These are phyloP conservation scores for Thielaviopsis punctulata DNA, from an alignment of 2,329 filamentous ascomycete species.

Conservation along the genomic window DNA sequence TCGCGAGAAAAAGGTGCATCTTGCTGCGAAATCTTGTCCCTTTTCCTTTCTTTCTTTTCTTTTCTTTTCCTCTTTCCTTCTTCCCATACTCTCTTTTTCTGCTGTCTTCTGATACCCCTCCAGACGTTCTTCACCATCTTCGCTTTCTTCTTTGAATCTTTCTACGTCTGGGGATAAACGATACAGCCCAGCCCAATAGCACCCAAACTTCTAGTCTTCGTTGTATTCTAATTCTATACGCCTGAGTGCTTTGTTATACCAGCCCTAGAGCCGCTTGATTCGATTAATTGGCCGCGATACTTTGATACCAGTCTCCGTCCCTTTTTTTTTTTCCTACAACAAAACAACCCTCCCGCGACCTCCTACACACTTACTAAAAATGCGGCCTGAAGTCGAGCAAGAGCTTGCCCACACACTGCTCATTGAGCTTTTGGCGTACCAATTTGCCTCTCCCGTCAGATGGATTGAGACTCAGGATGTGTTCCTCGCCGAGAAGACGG, in stretches of 20 bases:
- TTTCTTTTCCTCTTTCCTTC: conserved; percentile 3
- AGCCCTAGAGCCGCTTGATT: neutral
- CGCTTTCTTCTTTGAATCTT: conserved; percentile 4
- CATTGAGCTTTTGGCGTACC: conserved; percentile 96
- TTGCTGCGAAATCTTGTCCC: conserved; percentile 5
- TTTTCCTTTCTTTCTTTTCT: conserved; percentile 5
- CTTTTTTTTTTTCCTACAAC: conserved; percentile 1
- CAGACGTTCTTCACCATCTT: conserved; percentile 1
- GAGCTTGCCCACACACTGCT: conserved; percentile 97
- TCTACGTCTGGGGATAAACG: conserved; percentile 1
- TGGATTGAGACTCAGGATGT: conserved; percentile 99
- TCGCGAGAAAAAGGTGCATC: neutral
- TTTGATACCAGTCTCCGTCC: neutral
- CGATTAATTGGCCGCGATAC: conserved; percentile 1
- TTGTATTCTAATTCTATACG: conserved; percentile 1
- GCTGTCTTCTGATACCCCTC: conserved; percentile 8
- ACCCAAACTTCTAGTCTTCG: neutral
- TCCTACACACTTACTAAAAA: conserved; percentile 28
- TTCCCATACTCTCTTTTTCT: neutral
- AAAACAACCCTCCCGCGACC: neutral
- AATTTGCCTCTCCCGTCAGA: conserved; percentile 95
- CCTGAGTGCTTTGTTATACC: neutral
- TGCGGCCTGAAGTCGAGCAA: conserved; percentile 98
- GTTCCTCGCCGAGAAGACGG: conserved; percentile 86
- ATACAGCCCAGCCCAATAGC: conserved; percentile 2